phyloP scores from a whole-genome alignment of 202 grass and related monocot species.

The Alloteropsis angusta region DNA sequence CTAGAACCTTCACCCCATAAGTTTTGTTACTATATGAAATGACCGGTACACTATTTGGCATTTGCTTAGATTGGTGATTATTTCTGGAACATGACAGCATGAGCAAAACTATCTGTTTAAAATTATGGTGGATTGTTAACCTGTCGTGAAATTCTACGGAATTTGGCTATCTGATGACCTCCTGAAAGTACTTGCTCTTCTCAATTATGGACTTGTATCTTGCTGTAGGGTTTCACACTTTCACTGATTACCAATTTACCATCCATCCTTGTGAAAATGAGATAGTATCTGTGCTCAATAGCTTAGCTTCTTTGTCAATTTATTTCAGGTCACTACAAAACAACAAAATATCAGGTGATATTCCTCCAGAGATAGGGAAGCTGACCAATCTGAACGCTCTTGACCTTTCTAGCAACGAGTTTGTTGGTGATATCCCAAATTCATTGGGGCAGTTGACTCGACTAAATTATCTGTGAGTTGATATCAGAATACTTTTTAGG shows the following conservation, averaged over 20 bases:
- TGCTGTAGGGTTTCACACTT: background rate
- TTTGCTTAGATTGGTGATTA: background rate
- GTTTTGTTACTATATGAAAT: background rate
- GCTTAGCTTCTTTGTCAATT: background rate
- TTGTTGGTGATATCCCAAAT: slow-evolving; percentile 73
- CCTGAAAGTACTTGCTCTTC: background rate
- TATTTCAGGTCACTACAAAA: slow-evolving; percentile 79
- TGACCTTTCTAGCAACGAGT: slow-evolving; percentile 88
- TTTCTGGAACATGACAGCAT: background rate
- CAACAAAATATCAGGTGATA: slow-evolving; percentile 78
- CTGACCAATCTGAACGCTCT: slow-evolving; percentile 71
- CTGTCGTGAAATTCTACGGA: background rate
- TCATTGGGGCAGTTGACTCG: slow-evolving; percentile 65
- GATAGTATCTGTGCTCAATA: background rate
- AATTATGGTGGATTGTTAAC: background rate
- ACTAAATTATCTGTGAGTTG: slow-evolving; percentile 86
- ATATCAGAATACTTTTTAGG: background rate
- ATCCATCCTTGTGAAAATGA: background rate
- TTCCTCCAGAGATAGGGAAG: slow-evolving; percentile 84
- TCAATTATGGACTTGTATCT: background rate
- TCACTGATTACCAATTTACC: background rate
- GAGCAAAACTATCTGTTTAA: background rate
- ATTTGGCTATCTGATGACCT: background rate
- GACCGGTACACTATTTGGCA: background rate
- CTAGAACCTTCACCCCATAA: background rate